These are phyloP conservation scores for Aphanoascus verrucosus DNA, from an alignment of 2,329 filamentous ascomycete genomes.

Conservation along the genomic window DNA sequence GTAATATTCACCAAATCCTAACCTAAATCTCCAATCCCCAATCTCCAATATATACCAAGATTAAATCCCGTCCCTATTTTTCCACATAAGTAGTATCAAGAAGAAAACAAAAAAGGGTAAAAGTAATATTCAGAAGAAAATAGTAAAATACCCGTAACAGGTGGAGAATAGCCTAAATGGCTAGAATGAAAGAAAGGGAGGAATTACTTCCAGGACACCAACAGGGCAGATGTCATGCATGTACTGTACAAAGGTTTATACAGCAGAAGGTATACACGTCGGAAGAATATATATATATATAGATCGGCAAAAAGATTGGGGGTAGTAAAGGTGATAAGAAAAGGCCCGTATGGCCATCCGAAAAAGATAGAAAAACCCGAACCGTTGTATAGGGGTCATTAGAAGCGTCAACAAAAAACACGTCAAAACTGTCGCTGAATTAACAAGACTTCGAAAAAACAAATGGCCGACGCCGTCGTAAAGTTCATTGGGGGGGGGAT, in stretches of 20 bases:
- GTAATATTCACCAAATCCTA: not conserved
- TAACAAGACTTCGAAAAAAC: constrained; percentile 7
- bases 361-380: constrained; percentile 3
- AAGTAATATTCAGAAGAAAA: not conserved
- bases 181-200: not conserved
- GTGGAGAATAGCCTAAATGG: not conserved
- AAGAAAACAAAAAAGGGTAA: too few relatives aligned
- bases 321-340: not conserved
- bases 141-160: not conserved
- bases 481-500: constrained; percentile 11
- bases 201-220: not conserved
- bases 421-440: constrained; percentile 8
- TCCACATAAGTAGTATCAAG: not conserved
- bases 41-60: not conserved
- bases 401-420: constrained; percentile 13
- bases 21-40: not conserved
- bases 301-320: not conserved
- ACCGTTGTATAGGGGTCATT: constrained; percentile 9
- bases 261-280: not conserved
- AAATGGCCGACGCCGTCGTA: constrained; percentile 11
- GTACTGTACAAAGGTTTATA: not conserved
- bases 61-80: not conserved
- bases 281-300: constrained; percentile 1
- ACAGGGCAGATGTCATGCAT: not conserved
- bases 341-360: not conserved